Conservation (phyloP, 1,284 basidiomycete genomes). For the Vanrija sp. region DNA sequence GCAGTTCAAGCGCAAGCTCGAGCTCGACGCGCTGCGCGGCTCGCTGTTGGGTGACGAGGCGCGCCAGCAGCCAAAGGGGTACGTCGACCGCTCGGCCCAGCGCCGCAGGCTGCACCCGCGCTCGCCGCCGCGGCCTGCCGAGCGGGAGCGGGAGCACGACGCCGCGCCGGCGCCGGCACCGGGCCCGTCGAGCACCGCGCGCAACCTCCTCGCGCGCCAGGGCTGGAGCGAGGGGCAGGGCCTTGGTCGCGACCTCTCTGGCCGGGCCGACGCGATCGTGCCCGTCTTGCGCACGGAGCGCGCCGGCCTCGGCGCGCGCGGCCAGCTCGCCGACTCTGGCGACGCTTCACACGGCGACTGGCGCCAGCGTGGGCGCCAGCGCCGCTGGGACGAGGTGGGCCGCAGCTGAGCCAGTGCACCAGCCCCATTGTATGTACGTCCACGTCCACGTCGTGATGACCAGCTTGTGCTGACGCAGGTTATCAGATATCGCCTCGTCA, state of each 20-base stretch:
- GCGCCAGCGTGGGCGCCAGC: slow-evolving; percentile 26
- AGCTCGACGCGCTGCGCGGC: slow-evolving; percentile 33
- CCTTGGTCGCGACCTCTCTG: slow-evolving; percentile 29
- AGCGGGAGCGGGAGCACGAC: background rate
- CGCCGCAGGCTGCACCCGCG: slow-evolving; percentile 27
- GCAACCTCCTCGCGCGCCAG: slow-evolving; percentile 30
- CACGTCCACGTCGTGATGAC: too few relatives aligned
- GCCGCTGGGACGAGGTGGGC: slow-evolving; percentile 30
- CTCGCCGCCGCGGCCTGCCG: slow-evolving; percentile 14
- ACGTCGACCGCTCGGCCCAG: slow-evolving; percentile 42
- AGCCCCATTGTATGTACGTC: too few relatives aligned
- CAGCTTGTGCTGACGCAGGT: too few relatives aligned
- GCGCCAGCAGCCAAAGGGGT: background rate
- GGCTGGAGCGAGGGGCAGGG: slow-evolving; percentile 40
- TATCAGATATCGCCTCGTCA: too few relatives aligned
- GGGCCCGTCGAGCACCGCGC: slow-evolving; percentile 16
- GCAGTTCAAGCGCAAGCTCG: slow-evolving; percentile 20
- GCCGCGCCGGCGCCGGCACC: slow-evolving; percentile 2
- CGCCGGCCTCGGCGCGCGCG: slow-evolving; percentile 31
- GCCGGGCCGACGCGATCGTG: slow-evolving; percentile 29
- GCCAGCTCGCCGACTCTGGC: slow-evolving; percentile 5
- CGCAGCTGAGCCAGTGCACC: too few relatives aligned
- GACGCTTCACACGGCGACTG: slow-evolving; percentile 22
- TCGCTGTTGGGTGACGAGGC: slow-evolving; percentile 25
- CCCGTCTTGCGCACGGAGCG: slow-evolving; percentile 27